Evolutionary conservation across 805 yeast species (phyloP).

Genomic region (Ogataea minuta): DNA sequence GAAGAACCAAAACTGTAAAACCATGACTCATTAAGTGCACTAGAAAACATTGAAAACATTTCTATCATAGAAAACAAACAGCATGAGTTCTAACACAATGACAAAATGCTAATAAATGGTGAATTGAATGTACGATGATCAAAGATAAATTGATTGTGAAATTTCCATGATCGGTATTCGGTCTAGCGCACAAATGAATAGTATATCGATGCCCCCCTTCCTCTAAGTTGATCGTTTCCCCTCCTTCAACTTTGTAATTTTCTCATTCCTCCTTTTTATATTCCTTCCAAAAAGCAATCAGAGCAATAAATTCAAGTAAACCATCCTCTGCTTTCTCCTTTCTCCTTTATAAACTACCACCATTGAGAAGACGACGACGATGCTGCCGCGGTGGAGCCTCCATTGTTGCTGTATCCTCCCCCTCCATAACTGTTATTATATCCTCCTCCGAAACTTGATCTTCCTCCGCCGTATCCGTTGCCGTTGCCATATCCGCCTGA

Average conservation of each 20-base stretch:
- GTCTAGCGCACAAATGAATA: constrained; percentile 16
- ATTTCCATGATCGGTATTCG: constrained; percentile 6
- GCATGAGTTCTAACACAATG: constrained; percentile 6
- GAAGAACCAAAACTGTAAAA: constrained; percentile 17
- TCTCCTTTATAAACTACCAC: constrained; percentile 29
- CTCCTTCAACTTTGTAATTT: background rate
- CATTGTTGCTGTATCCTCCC: constrained; percentile 23
- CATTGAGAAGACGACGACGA: constrained; percentile 31
- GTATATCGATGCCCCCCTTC: constrained; percentile 8
- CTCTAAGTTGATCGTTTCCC: constrained; percentile 1
- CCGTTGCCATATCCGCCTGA: constrained; percentile 32
- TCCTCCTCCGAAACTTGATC: constrained; percentile 27
- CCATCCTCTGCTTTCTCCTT: constrained; percentile 9
- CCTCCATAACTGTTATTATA: constrained; percentile 23
- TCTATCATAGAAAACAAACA: constrained; percentile 18
- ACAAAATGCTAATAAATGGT: constrained; percentile 15
- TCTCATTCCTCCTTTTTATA: constrained; percentile 9
- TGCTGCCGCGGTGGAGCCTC: constrained; percentile 29
- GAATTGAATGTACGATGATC: constrained; percentile 14
- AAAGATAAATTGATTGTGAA: background rate
- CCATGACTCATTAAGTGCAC: constrained; percentile 23
- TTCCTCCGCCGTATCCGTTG: constrained; percentile 25
- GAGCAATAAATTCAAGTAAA: constrained; percentile 9
- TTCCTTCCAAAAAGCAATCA: constrained; percentile 19
- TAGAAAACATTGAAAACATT: constrained; percentile 13